phyloP scores from a whole-genome alignment of 805 yeast genomes.

The Cyberlindnera maritima region DNA sequence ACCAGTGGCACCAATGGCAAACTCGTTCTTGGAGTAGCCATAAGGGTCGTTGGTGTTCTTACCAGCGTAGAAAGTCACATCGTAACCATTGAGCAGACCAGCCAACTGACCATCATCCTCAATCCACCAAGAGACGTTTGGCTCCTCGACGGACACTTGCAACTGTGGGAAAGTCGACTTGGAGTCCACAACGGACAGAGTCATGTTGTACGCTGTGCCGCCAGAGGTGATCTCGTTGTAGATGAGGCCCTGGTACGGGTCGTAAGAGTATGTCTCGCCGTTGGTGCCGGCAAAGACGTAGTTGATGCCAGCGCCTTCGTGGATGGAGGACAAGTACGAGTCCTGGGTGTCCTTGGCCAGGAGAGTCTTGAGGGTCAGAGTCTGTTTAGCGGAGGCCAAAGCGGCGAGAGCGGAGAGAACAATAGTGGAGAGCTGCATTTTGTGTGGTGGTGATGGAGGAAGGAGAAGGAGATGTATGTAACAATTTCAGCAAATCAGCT shows the following conservation, averaged over 20 bases:
- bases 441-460: no score
- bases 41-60: conserved; percentile 45
- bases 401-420: background rate
- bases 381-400: background rate
- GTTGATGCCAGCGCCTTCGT: conserved; percentile 25
- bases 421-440: background rate
- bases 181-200: conserved; percentile 5
- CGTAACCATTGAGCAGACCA: conserved; percentile 18
- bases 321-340: conserved; percentile 15
- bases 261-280: conserved; percentile 8
- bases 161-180: conserved; percentile 16
- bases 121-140: conserved; percentile 13
- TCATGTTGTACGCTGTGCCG: conserved; percentile 3
- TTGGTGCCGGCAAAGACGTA: conserved; percentile 17
- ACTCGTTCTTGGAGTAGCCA: conserved; percentile 31
- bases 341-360: background rate
- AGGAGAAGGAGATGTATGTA: no score
- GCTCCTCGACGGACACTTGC: conserved; percentile 12
- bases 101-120: conserved; percentile 27
- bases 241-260: conserved; percentile 7
- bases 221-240: conserved; percentile 1
- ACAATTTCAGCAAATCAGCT: no score
- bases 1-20: conserved; percentile 30
- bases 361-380: background rate
- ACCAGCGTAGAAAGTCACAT: conserved; percentile 36